Conservation (phyloP, 2,329 filamentous ascomycete genomes). For the Apiospora aurea region DNA sequence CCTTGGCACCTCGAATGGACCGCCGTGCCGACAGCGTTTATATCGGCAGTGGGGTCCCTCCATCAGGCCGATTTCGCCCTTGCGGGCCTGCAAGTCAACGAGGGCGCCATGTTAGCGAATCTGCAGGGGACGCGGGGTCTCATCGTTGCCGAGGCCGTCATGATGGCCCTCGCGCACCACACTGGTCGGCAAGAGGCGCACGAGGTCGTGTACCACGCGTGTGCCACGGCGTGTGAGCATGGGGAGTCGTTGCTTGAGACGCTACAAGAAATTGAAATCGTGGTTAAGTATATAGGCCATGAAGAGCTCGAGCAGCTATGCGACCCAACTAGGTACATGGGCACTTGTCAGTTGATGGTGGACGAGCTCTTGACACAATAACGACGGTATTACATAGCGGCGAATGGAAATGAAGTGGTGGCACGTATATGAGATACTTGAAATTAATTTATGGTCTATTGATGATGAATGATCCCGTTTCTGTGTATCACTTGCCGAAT, state of each 20-base stretch:
- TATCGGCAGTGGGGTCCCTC: slow-evolving; percentile 58
- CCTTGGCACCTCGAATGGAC: slow-evolving; percentile 68
- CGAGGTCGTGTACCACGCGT: slow-evolving; percentile 63
- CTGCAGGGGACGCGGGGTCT: slow-evolving; percentile 58
- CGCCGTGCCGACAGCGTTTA: slow-evolving; percentile 60
- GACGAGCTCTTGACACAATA: slow-evolving; percentile 30
- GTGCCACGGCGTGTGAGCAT: slow-evolving; percentile 55
- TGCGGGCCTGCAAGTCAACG: slow-evolving; percentile 57
- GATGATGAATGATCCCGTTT: no score
- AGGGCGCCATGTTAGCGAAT: slow-evolving; percentile 56
- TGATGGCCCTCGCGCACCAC: slow-evolving; percentile 64
- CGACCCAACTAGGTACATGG: slow-evolving; percentile 52
- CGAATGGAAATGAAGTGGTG: neutral
- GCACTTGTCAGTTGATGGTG: slow-evolving; percentile 39
- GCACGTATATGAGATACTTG: no score
- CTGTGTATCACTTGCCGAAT: no score
- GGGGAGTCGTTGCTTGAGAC: slow-evolving; percentile 51
- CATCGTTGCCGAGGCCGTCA: slow-evolving; percentile 66
- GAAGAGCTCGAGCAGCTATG: slow-evolving; percentile 30
- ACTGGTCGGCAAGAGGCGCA: slow-evolving; percentile 61
- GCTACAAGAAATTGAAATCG: slow-evolving; percentile 47
- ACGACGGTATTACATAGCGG: neutral
- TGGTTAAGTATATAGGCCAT: slow-evolving; percentile 48
- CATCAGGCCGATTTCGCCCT: slow-evolving; percentile 62
- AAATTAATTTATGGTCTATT: no score